phyloP scores from a whole-genome alignment of 139 green algal species.

The Coelastrella sp. region DNA sequence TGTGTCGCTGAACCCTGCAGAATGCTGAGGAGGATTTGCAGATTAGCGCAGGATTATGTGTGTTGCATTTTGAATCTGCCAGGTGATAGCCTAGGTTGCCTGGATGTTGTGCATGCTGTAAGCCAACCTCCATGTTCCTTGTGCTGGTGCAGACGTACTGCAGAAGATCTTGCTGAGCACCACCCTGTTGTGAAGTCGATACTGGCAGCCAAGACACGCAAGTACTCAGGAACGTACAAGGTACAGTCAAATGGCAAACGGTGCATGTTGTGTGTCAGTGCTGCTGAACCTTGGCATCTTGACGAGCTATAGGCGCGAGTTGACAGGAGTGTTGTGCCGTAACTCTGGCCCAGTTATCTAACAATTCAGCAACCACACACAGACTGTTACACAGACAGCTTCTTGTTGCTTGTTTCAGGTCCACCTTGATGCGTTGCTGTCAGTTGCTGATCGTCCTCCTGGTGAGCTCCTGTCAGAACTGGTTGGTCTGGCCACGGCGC shows the following conservation, averaged over 20 bases:
- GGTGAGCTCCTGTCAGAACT: slow-evolving; percentile 65
- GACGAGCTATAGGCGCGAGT: background rate
- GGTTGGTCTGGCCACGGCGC: slow-evolving; percentile 59
- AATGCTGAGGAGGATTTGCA: no score
- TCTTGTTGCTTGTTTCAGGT: slow-evolving; percentile 26
- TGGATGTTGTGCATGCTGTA: no score
- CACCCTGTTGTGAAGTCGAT: slow-evolving; percentile 54
- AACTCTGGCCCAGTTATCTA: background rate
- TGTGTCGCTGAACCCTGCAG: no score
- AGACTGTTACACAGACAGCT: background rate
- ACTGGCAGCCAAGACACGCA: slow-evolving; percentile 46
- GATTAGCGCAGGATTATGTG: no score
- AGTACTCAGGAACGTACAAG: slow-evolving; percentile 54
- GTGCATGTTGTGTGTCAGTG: no score
- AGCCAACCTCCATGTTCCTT: no score
- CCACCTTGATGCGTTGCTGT: slow-evolving; percentile 60
- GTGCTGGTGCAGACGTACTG: background rate
- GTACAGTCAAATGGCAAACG: background rate
- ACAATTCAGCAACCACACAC: background rate
- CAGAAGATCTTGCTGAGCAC: slow-evolving; percentile 46
- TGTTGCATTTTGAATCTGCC: no score
- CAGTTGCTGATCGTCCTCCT: slow-evolving; percentile 28
- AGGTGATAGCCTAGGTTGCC: no score
- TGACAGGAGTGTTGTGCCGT: no score
- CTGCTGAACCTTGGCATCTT: background rate